Conservation (phyloP, 2,329 filamentous ascomycete genomes). For the Cladosporium austrohemisphaericum region DNA sequence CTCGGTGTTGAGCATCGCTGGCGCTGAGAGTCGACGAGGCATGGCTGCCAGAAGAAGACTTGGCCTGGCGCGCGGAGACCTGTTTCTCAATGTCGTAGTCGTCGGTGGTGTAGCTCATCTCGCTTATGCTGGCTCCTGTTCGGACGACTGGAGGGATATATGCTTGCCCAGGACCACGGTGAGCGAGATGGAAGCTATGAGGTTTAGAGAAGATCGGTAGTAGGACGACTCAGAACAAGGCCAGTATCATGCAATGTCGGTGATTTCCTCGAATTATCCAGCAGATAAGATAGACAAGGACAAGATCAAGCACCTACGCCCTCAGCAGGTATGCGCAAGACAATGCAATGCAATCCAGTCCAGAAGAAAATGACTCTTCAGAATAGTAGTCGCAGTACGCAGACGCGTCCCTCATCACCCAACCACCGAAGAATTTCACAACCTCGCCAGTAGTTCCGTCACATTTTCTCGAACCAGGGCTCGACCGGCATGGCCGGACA, state of each 20-base stretch:
- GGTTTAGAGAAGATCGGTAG: neutral
- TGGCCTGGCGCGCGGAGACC: conserved; percentile 4
- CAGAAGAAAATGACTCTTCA: too few relatives aligned
- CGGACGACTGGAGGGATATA: conserved; percentile 12
- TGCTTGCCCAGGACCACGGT: conserved; percentile 14
- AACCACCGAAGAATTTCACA: too few relatives aligned
- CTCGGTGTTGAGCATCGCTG: neutral
- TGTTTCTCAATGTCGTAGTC: conserved; percentile 15
- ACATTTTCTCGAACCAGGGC: too few relatives aligned
- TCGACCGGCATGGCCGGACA: too few relatives aligned
- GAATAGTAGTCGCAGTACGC: too few relatives aligned
- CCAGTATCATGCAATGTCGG: neutral
- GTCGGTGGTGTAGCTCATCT: conserved; percentile 15
- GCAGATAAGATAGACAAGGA: neutral
- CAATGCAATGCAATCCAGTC: too few relatives aligned
- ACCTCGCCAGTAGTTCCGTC: too few relatives aligned
- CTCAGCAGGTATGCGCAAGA: too few relatives aligned
- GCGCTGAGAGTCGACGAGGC: neutral
- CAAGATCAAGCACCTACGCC: too few relatives aligned
- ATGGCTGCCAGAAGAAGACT: neutral
- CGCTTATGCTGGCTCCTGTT: conserved; percentile 16
- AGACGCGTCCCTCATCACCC: too few relatives aligned
- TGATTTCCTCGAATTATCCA: neutral
- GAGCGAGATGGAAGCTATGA: conserved; percentile 13
- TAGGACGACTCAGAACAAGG: conserved; percentile 1